These are phyloP conservation scores for Botrytis hyacinthi DNA, from an alignment of 2,329 filamentous ascomycete genomes.

Conservation along the genomic window DNA sequence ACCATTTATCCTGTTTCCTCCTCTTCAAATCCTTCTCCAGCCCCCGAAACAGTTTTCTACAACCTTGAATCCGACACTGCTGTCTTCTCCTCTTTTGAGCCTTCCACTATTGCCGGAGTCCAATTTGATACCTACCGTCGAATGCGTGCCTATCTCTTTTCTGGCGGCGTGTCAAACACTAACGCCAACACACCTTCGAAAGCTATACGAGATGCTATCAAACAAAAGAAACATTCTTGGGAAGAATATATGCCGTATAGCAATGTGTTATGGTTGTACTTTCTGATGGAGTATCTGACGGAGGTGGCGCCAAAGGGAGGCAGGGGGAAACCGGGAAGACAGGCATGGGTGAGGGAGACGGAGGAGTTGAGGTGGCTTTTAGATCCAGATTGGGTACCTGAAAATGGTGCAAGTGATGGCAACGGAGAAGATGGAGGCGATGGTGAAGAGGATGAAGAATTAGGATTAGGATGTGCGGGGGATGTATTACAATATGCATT, in stretches of 20 bases:
- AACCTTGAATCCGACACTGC: slow-evolving; percentile 60
- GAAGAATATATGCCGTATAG: slow-evolving; percentile 56
- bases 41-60: slow-evolving; percentile 47
- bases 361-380: slow-evolving; percentile 8
- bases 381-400: not conserved
- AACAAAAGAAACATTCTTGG: slow-evolving; percentile 44
- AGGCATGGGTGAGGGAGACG: not conserved
- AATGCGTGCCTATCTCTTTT: slow-evolving; percentile 35
- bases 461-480: slow-evolving; percentile 22
- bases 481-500: slow-evolving; percentile 29
- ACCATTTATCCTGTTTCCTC: slow-evolving; percentile 41
- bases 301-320: slow-evolving; percentile 5
- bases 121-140: slow-evolving; percentile 63
- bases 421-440: not conserved
- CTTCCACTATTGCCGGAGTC: slow-evolving; percentile 27
- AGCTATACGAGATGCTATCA: slow-evolving; percentile 2
- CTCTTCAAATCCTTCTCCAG: slow-evolving; percentile 28
- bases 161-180: slow-evolving; percentile 22
- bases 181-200: slow-evolving; percentile 11
- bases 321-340: not conserved
- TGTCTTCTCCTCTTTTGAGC: slow-evolving; percentile 56
- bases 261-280: slow-evolving; percentile 64
- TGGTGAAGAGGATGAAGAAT: not conserved
- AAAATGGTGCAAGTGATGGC: not conserved
- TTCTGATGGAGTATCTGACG: slow-evolving; percentile 18